Evolutionary conservation across 139 green algal genomes (phyloP).

Genomic region (Chlorella vulgaris): DNA sequence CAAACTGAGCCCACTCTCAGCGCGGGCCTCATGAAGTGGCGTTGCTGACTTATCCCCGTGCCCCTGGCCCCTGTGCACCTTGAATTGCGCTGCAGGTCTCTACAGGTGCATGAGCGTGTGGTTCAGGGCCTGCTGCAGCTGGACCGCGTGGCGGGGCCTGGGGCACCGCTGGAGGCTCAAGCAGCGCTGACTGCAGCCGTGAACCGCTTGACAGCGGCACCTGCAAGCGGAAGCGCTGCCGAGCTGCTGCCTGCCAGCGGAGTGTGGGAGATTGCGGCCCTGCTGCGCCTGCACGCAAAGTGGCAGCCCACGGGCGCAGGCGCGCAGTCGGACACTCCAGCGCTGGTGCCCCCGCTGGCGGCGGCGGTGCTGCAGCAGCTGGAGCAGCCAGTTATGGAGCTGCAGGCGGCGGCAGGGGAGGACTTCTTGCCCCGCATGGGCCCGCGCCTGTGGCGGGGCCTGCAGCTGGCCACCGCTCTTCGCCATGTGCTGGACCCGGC

Average conservation of each 20-base stretch:
- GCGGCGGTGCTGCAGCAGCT: background rate
- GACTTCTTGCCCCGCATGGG: background rate
- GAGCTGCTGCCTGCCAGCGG: background rate
- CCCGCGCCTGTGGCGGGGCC: background rate
- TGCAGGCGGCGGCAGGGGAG: background rate
- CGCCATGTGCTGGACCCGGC: conserved; percentile 12
- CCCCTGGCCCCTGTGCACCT: background rate
- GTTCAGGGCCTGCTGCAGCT: conserved; percentile 26
- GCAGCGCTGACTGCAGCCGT: background rate
- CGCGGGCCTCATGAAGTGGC: no score
- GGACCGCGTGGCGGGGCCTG: conserved; percentile 21
- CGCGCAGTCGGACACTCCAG: background rate
- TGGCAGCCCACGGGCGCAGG: background rate
- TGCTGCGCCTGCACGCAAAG: conserved; percentile 18
- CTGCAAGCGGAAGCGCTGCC: background rate
- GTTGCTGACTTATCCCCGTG: no score
- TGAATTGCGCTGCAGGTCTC: conserved; percentile 1
- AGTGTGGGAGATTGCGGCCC: background rate
- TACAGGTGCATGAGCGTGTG: conserved; percentile 31
- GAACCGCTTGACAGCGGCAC: background rate
- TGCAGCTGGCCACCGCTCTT: conserved; percentile 30
- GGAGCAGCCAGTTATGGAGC: background rate
- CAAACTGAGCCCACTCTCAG: background rate
- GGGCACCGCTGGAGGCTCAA: background rate
- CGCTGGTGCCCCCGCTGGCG: conserved; percentile 5